Evolutionary conservation across 202 grass and related monocot genomes (phyloP).

Genomic region (Schoenoplectus tabernaemontani): DNA sequence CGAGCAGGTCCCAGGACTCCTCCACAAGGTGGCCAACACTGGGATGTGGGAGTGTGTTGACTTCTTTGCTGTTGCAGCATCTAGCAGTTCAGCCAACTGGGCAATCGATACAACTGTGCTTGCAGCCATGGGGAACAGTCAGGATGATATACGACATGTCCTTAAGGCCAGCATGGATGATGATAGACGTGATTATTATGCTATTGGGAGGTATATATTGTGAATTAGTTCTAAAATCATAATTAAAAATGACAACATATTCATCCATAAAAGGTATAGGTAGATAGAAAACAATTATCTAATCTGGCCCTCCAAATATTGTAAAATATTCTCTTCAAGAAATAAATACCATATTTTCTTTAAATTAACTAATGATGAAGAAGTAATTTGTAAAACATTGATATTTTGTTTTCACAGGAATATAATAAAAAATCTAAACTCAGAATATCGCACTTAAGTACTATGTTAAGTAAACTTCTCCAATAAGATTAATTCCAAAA

Average conservation of each 20-base stretch:
- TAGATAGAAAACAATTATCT: background rate
- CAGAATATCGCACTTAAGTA: background rate
- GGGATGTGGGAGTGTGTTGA: slow-evolving; percentile 76
- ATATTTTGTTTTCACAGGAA: background rate
- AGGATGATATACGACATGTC: slow-evolving; percentile 30
- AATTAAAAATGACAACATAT: background rate
- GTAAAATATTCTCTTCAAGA: background rate
- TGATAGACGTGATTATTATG: slow-evolving; percentile 51
- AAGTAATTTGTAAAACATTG: background rate
- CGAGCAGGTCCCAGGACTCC: slow-evolving; percentile 36
- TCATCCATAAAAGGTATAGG: background rate
- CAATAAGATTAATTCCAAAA: background rate
- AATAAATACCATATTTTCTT: background rate
- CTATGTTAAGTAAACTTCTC: background rate
- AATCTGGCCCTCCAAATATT: background rate
- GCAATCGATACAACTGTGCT: slow-evolving; percentile 17
- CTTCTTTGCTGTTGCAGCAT: slow-evolving; percentile 42
- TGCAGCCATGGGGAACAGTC: background rate
- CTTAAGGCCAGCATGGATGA: slow-evolving; percentile 61
- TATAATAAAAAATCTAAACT: background rate
- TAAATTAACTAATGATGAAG: background rate
- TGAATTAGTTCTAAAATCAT: background rate
- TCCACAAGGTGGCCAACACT: slow-evolving; percentile 44
- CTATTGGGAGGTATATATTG: slow-evolving; percentile 7
- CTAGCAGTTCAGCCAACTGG: background rate